Evolutionary conservation across 495 filamentous ascomycete genomes (phyloP).

Genomic region (Saxophila tyrrhenica): DNA sequence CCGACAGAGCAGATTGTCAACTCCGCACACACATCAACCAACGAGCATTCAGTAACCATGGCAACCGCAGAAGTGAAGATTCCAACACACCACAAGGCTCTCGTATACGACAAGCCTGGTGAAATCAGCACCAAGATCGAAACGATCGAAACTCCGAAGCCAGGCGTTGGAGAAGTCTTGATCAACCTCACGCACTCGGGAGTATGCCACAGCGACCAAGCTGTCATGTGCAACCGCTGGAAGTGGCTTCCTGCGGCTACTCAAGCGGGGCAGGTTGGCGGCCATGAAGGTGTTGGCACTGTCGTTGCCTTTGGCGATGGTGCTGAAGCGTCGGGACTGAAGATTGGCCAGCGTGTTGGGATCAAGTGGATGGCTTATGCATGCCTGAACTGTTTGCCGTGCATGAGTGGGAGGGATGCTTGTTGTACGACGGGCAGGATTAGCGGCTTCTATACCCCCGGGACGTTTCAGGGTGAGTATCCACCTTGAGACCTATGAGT

Average conservation of each 20-base stretch:
- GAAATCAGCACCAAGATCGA: conserved; percentile 56
- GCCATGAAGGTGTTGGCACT: conserved; percentile 65
- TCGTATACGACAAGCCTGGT: conserved; percentile 58
- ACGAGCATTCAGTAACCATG: too few species aligned
- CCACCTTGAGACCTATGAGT: too few species aligned
- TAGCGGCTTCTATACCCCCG: conserved; percentile 85
- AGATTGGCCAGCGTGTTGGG: conserved; percentile 65
- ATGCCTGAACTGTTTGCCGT: conserved; percentile 42
- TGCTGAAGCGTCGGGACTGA: conserved; percentile 41
- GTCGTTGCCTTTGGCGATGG: conserved; percentile 39
- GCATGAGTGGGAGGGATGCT: conserved; percentile 49
- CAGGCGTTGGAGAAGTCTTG: conserved; percentile 77
- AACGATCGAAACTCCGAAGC: conserved; percentile 49
- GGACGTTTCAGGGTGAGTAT: conserved; percentile 69
- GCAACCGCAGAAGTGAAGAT: conserved; percentile 20
- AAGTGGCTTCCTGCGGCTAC: conserved; percentile 48
- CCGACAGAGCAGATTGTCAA: too few species aligned
- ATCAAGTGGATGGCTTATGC: conserved; percentile 70
- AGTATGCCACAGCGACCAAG: conserved; percentile 58
- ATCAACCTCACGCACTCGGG: conserved; percentile 51
- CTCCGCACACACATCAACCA: too few species aligned
- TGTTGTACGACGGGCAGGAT: conserved; percentile 58
- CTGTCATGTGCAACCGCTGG: conserved; percentile 45
- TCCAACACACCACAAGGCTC: conserved; percentile 56
- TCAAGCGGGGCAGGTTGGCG: conserved; percentile 58